Base-by-base conservation (phyloP, 805 yeast species). In the Hanseniaspora taiwanica region DNA sequence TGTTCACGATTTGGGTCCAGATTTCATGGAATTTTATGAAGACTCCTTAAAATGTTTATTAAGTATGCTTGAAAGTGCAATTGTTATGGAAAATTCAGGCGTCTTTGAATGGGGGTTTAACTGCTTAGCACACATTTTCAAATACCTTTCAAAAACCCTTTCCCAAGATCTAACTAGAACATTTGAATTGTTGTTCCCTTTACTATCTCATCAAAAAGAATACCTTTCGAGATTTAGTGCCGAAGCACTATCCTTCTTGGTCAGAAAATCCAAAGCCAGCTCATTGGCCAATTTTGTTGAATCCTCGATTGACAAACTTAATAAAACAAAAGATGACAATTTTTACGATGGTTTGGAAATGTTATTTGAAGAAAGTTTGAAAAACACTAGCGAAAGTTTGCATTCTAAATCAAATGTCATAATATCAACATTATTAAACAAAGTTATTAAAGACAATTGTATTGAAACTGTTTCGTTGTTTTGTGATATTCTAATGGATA, bases 1-100 rank as follows among this genome's bases (percentile, higher is more conserved):
- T 50, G 78, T 86, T 32, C 96, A 84, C 50, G 98, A 89, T 63
- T 63, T 89, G 46, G 96, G 96, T 8, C 79, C 89, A 2, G 97
- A 89, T 49, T 91, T 87, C 53, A 70, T 85, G 65, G 73, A 72
- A 7, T 85, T 64, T 52, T 86, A 84, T 52, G 62, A 62, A 2
- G 55, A 60, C 20, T 60, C 85, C 1, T 59, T 89, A 36, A 47
- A 52, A 0, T 48, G 71, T 19, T 65, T 87, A 33, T 70, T 69
- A 4, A 55, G 62, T 1, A 53, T 83, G 35, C 46, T 55, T 9
- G 59, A 42, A 56, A 40, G 63, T 39, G 67, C 82, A 6, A 44
- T 60, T 8, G 50, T 53, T 21, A 73, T 74, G 44, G 74, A 72
- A 44, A 66, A 78, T 7, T 67, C 84, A 1, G 71, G 74, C 45